Base-by-base conservation (phyloP, 164 flowering plant species). In the Taxillus chinensis region DNA sequence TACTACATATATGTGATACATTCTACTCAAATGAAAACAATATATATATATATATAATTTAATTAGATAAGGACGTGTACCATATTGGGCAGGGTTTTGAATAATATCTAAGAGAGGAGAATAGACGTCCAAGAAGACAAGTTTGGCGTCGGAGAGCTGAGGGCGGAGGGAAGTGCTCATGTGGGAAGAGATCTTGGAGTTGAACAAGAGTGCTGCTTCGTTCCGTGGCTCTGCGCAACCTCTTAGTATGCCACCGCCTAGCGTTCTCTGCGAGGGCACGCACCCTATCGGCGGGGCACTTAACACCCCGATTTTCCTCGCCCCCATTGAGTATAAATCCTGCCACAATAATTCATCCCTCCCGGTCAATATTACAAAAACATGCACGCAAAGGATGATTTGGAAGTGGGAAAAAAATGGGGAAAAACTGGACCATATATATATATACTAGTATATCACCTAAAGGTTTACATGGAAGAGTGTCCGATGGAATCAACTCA, bases 281-380 rank as follows among this genome's bases (percentile, higher is more conserved):
- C 87, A 85, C 27, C 86, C 92, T 7, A 76, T 55, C 14, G 82
- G 78, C 46, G 86, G 79, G 40, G 62, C 14, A 39, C 80, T 55
- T 1, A 76, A 14, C 1, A 81, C 66, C 11, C 66, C 81, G 9
- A 83, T 68, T 58, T 65, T 77, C 63, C 85, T 62, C 50, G 80
- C 91, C 51, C 88, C 91, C 4, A 74, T 15, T 5, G 41, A 64
- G 60, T 86, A 75, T 3, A 86, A 41, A n/a, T 74, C 81, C 88
- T 83, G 73, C 51, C 38, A 40, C 7, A 27, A 27, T 27, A 27
- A 27, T 27, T 27, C 27, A 27, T 27, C 27, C 2, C 27, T 27
- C 27, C 27, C 27, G 27, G 27, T 27, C 27, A 27, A 27, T 27
- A 27, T 27, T 27, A 27, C 1, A 27, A 27, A 27, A 27, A 27